Conservation (phyloP, 768 basidiomycete genomes). For the Grammothele lineata region DNA sequence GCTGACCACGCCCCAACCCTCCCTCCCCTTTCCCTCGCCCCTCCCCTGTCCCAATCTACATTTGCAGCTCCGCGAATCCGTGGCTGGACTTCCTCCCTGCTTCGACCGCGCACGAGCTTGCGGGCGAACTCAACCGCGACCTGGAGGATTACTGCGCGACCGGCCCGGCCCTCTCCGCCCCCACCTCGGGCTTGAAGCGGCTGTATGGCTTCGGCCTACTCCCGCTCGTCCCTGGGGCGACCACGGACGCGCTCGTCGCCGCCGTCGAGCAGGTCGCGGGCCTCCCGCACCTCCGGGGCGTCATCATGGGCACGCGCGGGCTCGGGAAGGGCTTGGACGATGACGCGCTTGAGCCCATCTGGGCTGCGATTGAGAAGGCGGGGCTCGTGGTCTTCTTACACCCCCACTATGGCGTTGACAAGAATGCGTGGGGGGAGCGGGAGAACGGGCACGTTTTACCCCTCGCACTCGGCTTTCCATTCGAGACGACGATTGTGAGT, state of each 20-base stretch:
- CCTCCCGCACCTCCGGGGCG: constrained; percentile 63
- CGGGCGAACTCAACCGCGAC: constrained; percentile 69
- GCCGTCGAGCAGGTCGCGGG: constrained; percentile 61
- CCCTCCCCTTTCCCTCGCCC: too few species aligned
- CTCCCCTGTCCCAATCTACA: too few species aligned
- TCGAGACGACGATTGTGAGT: constrained; percentile 84
- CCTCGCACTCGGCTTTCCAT: constrained; percentile 83
- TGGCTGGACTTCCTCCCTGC: constrained; percentile 87
- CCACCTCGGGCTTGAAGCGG: constrained; percentile 43
- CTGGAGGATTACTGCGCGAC: constrained; percentile 77
- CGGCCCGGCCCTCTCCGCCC: constrained; percentile 43
- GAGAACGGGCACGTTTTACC: constrained; percentile 87
- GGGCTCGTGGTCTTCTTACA: constrained; percentile 80
- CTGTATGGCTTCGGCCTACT: constrained; percentile 83
- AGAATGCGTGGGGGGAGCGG: constrained; percentile 67
- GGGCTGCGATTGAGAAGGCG: constrained; percentile 68
- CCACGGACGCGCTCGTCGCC: constrained; percentile 52
- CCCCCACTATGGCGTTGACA: constrained; percentile 81
- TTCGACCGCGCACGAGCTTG: constrained; percentile 59
- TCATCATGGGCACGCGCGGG: constrained; percentile 82
- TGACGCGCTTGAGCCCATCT: constrained; percentile 70
- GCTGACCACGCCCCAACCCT: neutral
- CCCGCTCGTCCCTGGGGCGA: constrained; percentile 69
- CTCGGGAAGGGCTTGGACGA: constrained; percentile 82
- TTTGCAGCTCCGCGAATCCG: constrained; percentile 78